Evolutionary conservation across 257 asterid species (phyloP).

Genomic region (Solanum medicagineum): DNA sequence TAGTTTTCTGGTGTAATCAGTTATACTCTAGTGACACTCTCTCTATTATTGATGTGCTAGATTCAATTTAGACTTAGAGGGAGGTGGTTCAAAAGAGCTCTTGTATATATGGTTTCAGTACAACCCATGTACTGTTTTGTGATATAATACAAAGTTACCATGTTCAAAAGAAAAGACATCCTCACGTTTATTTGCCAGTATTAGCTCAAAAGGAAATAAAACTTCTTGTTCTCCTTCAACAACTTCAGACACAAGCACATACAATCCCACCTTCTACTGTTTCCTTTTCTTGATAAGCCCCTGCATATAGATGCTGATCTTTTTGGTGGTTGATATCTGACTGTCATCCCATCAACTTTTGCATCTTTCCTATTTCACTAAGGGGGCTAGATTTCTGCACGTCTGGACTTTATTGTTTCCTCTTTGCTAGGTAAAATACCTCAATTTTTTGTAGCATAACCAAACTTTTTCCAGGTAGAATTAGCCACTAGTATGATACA

Average conservation of each 20-base stretch:
- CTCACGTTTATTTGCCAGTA: background rate
- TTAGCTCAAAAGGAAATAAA: background rate
- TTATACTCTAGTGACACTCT: too few relatives aligned
- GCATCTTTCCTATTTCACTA: background rate
- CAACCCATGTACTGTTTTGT: too few relatives aligned
- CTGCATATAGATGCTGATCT: background rate
- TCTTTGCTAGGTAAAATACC: background rate
- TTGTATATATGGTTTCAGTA: too few relatives aligned
- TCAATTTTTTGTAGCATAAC: background rate
- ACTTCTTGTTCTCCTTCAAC: background rate
- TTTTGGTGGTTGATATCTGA: background rate
- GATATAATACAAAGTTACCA: too few relatives aligned
- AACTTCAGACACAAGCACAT: background rate
- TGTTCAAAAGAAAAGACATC: background rate
- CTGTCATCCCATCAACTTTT: background rate
- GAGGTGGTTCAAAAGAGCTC: too few relatives aligned
- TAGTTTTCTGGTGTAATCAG: too few relatives aligned
- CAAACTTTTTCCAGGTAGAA: background rate
- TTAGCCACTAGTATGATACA: background rate
- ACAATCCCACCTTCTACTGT: background rate
- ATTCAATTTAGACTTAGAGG: too few relatives aligned
- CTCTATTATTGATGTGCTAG: too few relatives aligned
- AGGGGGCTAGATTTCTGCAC: background rate
- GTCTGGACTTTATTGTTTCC: background rate
- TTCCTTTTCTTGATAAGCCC: background rate